Evolutionary conservation across 2,329 filamentous ascomycete species (phyloP), one percentile per base, ranked within the genome.

Genomic region (Botryotinia convoluta): DNA sequence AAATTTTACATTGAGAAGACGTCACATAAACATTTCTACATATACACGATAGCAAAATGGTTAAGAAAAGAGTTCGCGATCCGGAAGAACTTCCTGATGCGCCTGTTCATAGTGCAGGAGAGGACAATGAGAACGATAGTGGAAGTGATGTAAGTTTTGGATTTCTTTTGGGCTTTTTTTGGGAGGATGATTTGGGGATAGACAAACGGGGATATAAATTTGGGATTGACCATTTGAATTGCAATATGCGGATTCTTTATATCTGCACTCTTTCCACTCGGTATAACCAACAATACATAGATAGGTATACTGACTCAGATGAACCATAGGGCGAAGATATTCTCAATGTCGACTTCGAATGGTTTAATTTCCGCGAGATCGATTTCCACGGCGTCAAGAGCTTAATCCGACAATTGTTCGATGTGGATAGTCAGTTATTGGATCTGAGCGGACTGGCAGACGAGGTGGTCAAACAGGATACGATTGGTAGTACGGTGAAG

Each of bases 261-360:
- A 14, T 54, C 61, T 60, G 44, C 51, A 42, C 35, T 35, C 73
- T 74, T 54, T 75, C 64, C 32, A 16, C 42, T 29, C 42, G 6
- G 42, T 44, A 44, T 44, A 0, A 44, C 4, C 5, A 44, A 44
- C 6, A 44, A 18, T 44, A 18, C 16, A 7, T 42, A 18, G 42
- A 42, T 18, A 18, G 16, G 42, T 42, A 42, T 42, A 18, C 74
- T 76, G 32, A 74, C 26, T 8, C 22, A 54, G 45, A 35, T 12
- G 9, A 9, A 44, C 9, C 3, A 6, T 72, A 97, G 93, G 93
- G 97, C 80, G 92, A 94, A 80, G 93, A 97, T 81, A 92, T 95
- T 82, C 90, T 99, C 77, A 92, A 98, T 81, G 94, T 98, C 73
- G 95, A 98, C 77, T 99, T 99, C 80, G 96, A 99, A 85, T 98